Base-by-base conservation (phyloP, 2,329 filamentous ascomycete species). In the Verticillium dahliae region DNA sequence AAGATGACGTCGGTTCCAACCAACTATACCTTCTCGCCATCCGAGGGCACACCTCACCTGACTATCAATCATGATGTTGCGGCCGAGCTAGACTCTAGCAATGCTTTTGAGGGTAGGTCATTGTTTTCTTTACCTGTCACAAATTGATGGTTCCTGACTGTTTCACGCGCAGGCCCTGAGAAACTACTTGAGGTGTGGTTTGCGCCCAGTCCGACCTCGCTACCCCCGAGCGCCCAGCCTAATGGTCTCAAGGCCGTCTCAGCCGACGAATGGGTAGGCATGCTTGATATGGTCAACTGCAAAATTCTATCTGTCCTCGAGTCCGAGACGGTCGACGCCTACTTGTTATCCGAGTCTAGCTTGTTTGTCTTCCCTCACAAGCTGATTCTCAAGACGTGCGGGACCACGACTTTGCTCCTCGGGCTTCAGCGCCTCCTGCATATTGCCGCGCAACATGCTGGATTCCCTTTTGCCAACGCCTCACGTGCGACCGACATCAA, bases 301-400 rank as follows among this genome's bases (percentile, higher is more conserved):
- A 95, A 99, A 80, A 92, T 99, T 61, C 83, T 99, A 61, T 99
- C 95, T 4, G 90, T 97, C 65, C 86, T 99, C 66, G 89, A 94
- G 73, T 97, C 94, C 31, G 92, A 97, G 66, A 89, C 94, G 72
- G 90, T 98, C 69, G 95, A 99, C 73, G 94, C 95, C 67, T 99
- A 99, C 74, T 86, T 99, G 6, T 84, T 99, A 61, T 99, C 95
- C 65, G 95, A 99, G 79, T 98, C 95, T 50, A 98, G 95, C 90
- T 97, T 99, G 93, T 99, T 99, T 74, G 92, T 99, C 69, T 99
- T 97, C 76, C 92, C 93, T n/a, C 95, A 99, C 85, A 99, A 99
- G 83, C 85, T 99, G 66, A 97, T 99, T 64, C 82, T 99, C 68
- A 99, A 99, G 85, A 99, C 95, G 7, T 99, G 95, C 71, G 95